Conservation (phyloP, 1,284 basidiomycete genomes). For the Apiotrichum domesticum region DNA sequence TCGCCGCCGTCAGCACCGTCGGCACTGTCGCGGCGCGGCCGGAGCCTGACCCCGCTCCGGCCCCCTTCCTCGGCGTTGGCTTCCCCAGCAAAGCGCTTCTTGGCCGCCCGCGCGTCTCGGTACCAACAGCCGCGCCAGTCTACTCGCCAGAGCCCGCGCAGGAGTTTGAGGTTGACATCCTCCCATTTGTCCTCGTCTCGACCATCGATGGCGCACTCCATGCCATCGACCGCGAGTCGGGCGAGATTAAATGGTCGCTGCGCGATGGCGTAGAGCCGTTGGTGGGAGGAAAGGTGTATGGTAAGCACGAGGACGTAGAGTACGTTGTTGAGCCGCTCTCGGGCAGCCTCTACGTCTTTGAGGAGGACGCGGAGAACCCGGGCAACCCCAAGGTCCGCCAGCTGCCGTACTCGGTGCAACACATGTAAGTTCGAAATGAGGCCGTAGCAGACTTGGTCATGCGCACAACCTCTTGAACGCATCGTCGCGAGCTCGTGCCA, state of each 20-base stretch:
- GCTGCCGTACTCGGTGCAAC: conserved; percentile 44
- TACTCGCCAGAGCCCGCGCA: conserved; percentile 1
- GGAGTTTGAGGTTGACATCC: conserved; percentile 41
- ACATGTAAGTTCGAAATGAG: conserved; percentile 33
- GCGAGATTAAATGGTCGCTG: conserved; percentile 36
- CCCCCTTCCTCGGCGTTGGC: conserved; percentile 11
- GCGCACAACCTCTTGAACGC: no score
- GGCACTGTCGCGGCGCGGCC: conserved; percentile 2
- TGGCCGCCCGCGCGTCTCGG: not conserved
- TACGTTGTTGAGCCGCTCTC: conserved; percentile 47
- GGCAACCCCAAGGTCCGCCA: conserved; percentile 38
- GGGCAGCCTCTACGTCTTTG: conserved; percentile 43
- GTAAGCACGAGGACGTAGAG: conserved; percentile 22
- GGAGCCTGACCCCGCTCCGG: conserved; percentile 3
- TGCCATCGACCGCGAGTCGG: conserved; percentile 42
- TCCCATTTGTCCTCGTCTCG: conserved; percentile 43
- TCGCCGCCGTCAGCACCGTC: conserved; percentile 4
- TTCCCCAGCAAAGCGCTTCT: conserved; percentile 5
- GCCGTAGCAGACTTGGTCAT: no score
- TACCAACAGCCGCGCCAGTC: not conserved
- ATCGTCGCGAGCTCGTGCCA: no score
- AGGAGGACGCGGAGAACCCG: conserved; percentile 18
- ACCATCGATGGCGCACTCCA: conserved; percentile 46
- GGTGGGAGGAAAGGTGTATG: conserved; percentile 35
- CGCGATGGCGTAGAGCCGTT: conserved; percentile 39